Evolutionary conservation across 345 rosid genomes (phyloP), one percentile per base, ranked within the genome.

Genomic region (Erucastrum elatum): DNA sequence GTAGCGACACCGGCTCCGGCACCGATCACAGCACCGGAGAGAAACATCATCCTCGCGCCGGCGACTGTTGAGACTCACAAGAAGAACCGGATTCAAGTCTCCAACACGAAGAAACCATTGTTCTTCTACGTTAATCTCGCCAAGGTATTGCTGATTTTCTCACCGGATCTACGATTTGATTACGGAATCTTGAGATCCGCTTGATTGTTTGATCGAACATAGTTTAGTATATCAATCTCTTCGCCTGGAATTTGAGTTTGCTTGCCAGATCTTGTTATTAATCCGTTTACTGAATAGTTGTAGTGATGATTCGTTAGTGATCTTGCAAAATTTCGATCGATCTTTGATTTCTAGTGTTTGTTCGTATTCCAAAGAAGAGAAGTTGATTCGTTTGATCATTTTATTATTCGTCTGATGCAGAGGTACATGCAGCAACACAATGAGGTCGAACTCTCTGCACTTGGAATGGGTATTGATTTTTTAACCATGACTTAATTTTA

Each of bases 401-500:
- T 21, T 21, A 21, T 66, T 15, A 0, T 39, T 0, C 13, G 21
- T 77, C n/a, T 76, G 35, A 46, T 81, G 83, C 88, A 92, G 97
- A 90, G 93, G 84, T 94, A 90, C 82, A 92, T 94, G 37, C 97
- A 92, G 69, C 97, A 90, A 65, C 90, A 92, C 68, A 66, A 92
- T 41, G 98, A 94, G 82, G 98, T 92, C 15, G 97, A 94, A 76
- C 96, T 94, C 60, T 94, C 96, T 44, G 97, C 98, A 12, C 75
- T 94, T 64, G 97, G 98, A 72, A 94, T 92, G 98, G 98, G 97
- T 92, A 90, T 51, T 64, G 2, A 33, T 46, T 39, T 46, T 39
- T 41, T 16, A 5, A 5, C 4, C 0, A 9, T 5, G 0, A 53
- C 56, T 15, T 4, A 35, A 3, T 7, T 5, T 56, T 12, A 2